Evolutionary conservation across 805 yeast genomes (phyloP), one percentile per base, ranked within the genome.

Genomic region (Debaryomyces castellii): DNA sequence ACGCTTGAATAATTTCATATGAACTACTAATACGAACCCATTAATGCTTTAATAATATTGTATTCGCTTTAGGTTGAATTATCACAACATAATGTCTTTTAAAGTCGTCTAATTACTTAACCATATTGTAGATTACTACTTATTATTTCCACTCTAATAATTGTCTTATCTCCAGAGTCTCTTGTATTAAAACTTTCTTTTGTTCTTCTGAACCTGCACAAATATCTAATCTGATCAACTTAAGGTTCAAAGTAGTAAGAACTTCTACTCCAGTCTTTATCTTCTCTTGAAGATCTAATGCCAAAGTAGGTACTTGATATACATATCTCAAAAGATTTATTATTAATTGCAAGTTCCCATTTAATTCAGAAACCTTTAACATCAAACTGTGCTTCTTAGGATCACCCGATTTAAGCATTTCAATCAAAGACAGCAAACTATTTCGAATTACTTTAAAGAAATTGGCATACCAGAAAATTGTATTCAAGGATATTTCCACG

Each of bases 391-490:
- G 42, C 12, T 43, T 48, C 6, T 47, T 47, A 22, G 40, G 27
- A 11, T 33, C 30, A 16, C 45, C 46, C 1, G 51, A 35, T 9
- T 43, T 47, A 8, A 65, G 44, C 4, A 14, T 37, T 21, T 37
- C 30, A 22, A 60, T 48, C 27, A 64, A 55, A 22, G 69, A 60
- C 39, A 37, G 41, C 28, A 63, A 48, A 38, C 53, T 69, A 46
- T 60, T 66, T 28, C 52, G 51, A 12, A 73, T 58, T 27, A 72
- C 74, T 36, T 67, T 67, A 56, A 69, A 63, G 35, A 72, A 59
- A 50, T 66, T 67, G 40, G 52, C 57, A 44, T 60, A 60, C 71
- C 73, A 69, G 37, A 63, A 59, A 40, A 70, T 53, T 23, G 57
- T 54, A 28, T 48, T 50, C 41, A 60, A 45, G 1, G 63, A 55